Evolutionary conservation across 2,329 filamentous ascomycete species (phyloP).

Genomic region (Pyricularia sp.): DNA sequence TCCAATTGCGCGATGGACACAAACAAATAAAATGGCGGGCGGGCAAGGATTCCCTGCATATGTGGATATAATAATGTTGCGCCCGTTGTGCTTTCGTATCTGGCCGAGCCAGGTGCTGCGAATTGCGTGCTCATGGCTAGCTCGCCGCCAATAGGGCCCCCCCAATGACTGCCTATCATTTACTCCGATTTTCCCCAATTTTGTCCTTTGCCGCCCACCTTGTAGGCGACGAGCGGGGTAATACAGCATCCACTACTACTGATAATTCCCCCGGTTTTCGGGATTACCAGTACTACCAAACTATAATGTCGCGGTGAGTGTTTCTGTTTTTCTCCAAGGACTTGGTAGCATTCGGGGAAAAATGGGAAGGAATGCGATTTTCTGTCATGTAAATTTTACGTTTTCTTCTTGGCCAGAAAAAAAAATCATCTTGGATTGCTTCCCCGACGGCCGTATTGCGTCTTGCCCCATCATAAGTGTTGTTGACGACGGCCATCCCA

Average conservation of each 20-base stretch:
- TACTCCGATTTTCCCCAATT: background rate
- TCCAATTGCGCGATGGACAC: background rate
- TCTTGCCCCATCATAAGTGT: background rate
- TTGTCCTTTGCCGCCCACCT: background rate
- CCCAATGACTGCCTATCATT: background rate
- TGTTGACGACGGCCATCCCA: too few species aligned
- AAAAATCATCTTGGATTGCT: too few species aligned
- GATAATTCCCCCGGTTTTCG: background rate
- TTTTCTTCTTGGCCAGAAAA: background rate
- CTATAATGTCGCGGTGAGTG: background rate
- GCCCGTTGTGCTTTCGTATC: background rate
- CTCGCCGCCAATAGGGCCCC: background rate
- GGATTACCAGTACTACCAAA: background rate
- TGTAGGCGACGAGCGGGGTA: background rate
- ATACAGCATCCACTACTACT: background rate
- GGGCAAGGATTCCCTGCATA: background rate
- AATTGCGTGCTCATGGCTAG: background rate
- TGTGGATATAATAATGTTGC: background rate
- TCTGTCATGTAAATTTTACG: background rate
- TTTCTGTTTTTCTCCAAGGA: background rate
- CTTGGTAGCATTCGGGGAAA: background rate
- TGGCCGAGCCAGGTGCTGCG: background rate
- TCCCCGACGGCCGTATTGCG: background rate
- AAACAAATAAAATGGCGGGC: background rate
- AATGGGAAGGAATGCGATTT: background rate